Percentiles rank a stretch among this genome's conserved stretches.
phyloP scores from a whole-genome alignment of 2,329 filamentous ascomycete genomes.

The Colletotrichum musae region DNA sequence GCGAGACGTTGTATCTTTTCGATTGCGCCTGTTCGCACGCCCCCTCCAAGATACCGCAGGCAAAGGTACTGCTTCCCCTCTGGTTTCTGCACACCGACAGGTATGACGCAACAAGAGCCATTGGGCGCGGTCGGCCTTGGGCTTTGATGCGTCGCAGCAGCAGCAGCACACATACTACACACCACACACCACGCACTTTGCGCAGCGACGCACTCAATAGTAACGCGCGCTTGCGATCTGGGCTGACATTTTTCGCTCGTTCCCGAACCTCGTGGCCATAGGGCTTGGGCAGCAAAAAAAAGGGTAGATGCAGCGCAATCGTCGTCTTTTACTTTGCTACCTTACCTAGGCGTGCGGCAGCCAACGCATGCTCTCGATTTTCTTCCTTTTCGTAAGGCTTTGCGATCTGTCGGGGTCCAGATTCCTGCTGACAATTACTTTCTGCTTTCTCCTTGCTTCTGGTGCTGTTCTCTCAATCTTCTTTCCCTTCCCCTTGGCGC shows the following conservation, averaged over 20 bases:
- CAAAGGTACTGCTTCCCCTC: not conserved
- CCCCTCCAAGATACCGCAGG: not conserved
- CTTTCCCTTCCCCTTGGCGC: not conserved
- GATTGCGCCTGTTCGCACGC: slow-evolving; percentile 11
- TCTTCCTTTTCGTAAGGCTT: not conserved
- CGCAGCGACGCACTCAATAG: not conserved
- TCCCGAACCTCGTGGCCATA: slow-evolving; percentile 16
- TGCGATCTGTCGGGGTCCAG: slow-evolving; percentile 9
- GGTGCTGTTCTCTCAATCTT: not conserved
- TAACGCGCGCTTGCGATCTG: slow-evolving; percentile 3
- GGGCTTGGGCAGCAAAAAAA: slow-evolving; percentile 19
- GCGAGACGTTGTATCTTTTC: not conserved
- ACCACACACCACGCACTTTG: not conserved
- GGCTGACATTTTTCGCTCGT: not conserved
- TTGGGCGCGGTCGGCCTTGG: slow-evolving; percentile 16
- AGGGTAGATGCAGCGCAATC: too few relatives aligned
- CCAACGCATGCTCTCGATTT: not conserved
- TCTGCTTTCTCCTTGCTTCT: not conserved
- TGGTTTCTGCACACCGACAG: not conserved
- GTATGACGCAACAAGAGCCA: slow-evolving; percentile 16
- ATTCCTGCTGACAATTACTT: slow-evolving; percentile 17
- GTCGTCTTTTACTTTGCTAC: too few relatives aligned
- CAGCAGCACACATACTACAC: not conserved
- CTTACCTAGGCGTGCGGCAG: too few relatives aligned
- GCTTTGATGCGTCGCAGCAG: slow-evolving; percentile 10